A percentile compares a stretch with the other conserved stretches of the same genome.
phyloP scores from a whole-genome alignment of 352 stramenopile genomes.

The Phytopythium vexans region DNA sequence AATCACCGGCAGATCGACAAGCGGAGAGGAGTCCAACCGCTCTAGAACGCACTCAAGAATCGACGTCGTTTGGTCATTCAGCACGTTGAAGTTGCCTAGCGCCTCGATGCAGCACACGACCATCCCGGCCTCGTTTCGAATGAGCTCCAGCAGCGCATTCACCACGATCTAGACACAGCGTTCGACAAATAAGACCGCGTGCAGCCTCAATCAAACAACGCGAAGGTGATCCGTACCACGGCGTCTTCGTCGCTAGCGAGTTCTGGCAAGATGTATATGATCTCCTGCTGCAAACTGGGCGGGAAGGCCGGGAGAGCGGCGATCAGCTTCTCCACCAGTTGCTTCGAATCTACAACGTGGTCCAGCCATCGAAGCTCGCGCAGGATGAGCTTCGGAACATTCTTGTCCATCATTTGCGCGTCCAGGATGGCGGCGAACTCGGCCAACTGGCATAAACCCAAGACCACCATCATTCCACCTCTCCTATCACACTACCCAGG shows the following conservation, averaged over 20 bases:
- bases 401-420: conserved; percentile 34
- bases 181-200: background rate
- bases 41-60: conserved; percentile 45
- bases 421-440: conserved; percentile 41
- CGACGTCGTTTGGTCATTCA: conserved; percentile 30
- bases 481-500: too few relatives aligned
- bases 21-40: conserved; percentile 42
- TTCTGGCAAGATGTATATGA: conserved; percentile 70
- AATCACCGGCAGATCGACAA: conserved; percentile 46
- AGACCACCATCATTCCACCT: background rate
- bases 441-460: conserved; percentile 19
- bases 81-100: conserved; percentile 59
- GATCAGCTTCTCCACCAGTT: conserved; percentile 53
- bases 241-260: conserved; percentile 49
- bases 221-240: conserved; percentile 9
- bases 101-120: conserved; percentile 60
- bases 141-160: conserved; percentile 48
- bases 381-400: conserved; percentile 58
- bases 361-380: conserved; percentile 66
- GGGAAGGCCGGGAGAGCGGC: conserved; percentile 41
- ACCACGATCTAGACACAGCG: conserved; percentile 30
- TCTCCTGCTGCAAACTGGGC: conserved; percentile 42
- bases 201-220: background rate
- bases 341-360: conserved; percentile 34
- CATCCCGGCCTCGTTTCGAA: conserved; percentile 38